These are phyloP conservation scores for Papiliotrema fonsecae DNA, from an alignment of 1,284 basidiomycete genomes.

Conservation along the genomic window DNA sequence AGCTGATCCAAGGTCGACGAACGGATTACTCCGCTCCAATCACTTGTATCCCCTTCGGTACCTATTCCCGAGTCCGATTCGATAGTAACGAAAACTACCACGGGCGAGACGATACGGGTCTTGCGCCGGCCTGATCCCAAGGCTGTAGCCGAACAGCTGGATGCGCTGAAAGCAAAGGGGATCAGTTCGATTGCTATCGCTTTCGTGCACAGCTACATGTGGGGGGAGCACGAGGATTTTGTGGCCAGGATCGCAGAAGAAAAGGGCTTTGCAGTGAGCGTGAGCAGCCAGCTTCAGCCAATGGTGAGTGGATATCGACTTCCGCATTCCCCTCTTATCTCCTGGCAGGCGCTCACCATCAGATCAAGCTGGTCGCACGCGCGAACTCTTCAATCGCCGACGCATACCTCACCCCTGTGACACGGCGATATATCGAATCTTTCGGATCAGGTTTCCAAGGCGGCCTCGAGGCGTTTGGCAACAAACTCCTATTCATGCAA, in stretches of 20 bases:
- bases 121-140: conserved; percentile 56
- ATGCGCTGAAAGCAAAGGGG: conserved; percentile 29
- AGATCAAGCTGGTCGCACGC: conserved; percentile 50
- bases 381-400: conserved; percentile 53
- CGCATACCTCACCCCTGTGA: conserved; percentile 53
- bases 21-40: conserved; percentile 71
- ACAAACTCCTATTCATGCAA: conserved; percentile 49
- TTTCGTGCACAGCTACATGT: conserved; percentile 37
- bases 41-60: conserved; percentile 20
- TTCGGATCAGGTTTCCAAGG: conserved; percentile 48
- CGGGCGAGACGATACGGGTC: conserved; percentile 82
- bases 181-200: conserved; percentile 30
- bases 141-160: conserved; percentile 25
- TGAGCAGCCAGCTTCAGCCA: conserved; percentile 31
- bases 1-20: conserved; percentile 57
- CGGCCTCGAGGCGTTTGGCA: conserved; percentile 35
- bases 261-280: conserved; percentile 37
- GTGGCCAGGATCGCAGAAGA: conserved; percentile 31
- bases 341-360: conserved; percentile 1
- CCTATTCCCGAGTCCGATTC: conserved; percentile 14
- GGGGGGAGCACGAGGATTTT: conserved; percentile 31
- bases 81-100: conserved; percentile 26
- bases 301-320: conserved; percentile 25
- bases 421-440: conserved; percentile 48
- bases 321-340: background rate